Conservation (phyloP, 345 rosid species). For the Barbarea vulgaris region DNA sequence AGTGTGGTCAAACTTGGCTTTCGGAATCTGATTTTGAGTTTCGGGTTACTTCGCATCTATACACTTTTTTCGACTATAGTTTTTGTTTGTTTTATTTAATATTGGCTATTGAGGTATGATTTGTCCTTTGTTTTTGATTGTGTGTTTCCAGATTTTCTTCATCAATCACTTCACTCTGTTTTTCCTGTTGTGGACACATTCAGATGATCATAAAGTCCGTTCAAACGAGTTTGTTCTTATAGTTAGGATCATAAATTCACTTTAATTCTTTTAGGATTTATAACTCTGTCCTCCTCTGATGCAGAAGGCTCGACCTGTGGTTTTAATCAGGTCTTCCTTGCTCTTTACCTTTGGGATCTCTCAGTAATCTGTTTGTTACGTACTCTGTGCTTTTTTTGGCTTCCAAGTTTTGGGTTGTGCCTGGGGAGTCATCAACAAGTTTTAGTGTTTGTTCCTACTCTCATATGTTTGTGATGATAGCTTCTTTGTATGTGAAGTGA, state of each 20-base stretch:
- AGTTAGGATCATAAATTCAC: too few species aligned
- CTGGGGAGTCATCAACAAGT: neutral
- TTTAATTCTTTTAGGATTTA: neutral
- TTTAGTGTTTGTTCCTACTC: neutral
- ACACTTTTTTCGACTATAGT: neutral
- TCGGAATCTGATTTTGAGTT: constrained; percentile 6
- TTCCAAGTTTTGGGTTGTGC: neutral
- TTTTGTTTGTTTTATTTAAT: neutral
- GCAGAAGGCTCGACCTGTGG: neutral
- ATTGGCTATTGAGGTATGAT: constrained; percentile 1
- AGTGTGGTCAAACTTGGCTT: neutral
- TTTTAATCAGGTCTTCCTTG: neutral
- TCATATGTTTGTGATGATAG: neutral
- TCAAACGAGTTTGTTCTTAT: neutral
- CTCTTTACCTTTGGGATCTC: neutral
- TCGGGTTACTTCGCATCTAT: neutral
- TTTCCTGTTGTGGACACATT: neutral
- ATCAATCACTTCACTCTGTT: neutral
- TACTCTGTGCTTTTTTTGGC: neutral
- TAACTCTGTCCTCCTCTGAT: neutral
- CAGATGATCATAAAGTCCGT: neutral
- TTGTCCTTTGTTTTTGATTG: neutral
- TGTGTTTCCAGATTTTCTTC: constrained; percentile 14
- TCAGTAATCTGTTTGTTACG: neutral
- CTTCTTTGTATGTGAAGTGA: neutral